A percentile compares a stretch with the other conserved stretches of the same genome.
phyloP scores from a whole-genome alignment of 805 yeast genomes.

The Cyberlindnera xylosilytica region DNA sequence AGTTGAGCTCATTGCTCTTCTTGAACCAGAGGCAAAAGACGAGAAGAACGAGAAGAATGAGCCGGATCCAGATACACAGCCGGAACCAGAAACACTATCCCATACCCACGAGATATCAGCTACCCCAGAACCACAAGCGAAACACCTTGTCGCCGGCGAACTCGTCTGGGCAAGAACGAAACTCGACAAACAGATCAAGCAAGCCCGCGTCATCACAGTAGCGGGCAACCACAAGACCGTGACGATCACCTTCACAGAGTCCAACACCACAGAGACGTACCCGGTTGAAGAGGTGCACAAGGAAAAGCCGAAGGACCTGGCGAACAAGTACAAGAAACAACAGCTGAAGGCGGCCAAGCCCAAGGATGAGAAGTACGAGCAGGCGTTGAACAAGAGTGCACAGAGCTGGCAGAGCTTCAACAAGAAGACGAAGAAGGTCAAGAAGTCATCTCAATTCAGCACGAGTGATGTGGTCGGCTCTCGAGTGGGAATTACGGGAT shows the following conservation, averaged over 20 bases:
- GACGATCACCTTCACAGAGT: slow-evolving; percentile 14
- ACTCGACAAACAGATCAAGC: slow-evolving; percentile 7
- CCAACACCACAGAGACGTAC: slow-evolving; percentile 10
- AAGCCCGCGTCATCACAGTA: slow-evolving; percentile 16
- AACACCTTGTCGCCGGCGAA: slow-evolving; percentile 13
- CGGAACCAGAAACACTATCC: neutral
- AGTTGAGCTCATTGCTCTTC: slow-evolving; percentile 14
- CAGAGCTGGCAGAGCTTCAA: slow-evolving; percentile 21
- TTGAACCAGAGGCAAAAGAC: slow-evolving; percentile 6
- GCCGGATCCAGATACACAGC: neutral
- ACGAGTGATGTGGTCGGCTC: slow-evolving; percentile 13
- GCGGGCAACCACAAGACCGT: slow-evolving; percentile 19
- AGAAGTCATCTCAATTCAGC: slow-evolving; percentile 10
- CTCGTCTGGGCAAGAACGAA: slow-evolving; percentile 15
- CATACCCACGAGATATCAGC: too few species aligned
- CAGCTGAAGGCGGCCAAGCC: slow-evolving; percentile 6
- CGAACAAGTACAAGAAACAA: slow-evolving; percentile 12
- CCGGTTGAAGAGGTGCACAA: slow-evolving; percentile 11
- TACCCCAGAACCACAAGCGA: too few species aligned
- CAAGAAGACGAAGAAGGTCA: slow-evolving; percentile 15
- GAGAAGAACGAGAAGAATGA: neutral
- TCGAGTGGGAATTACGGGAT: slow-evolving; percentile 17
- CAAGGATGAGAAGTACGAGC: slow-evolving; percentile 12
- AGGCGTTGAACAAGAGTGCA: slow-evolving; percentile 14
- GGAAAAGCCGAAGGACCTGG: slow-evolving; percentile 15